These are phyloP conservation scores for Verbascum thapsus DNA, from an alignment of 257 asterid species.

Conservation along the genomic window DNA sequence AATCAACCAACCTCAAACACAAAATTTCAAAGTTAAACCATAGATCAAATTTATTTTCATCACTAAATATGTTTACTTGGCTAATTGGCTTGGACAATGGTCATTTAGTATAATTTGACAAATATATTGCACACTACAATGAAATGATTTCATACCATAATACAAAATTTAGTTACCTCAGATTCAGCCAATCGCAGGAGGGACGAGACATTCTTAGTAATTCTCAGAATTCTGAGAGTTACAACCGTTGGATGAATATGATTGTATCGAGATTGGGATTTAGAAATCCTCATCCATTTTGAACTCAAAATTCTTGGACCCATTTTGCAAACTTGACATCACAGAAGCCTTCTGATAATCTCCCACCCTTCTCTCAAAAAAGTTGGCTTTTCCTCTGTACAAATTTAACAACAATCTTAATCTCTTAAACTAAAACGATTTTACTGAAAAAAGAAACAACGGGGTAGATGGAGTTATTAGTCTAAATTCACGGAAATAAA, in stretches of 20 bases:
- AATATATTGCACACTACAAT: slow-evolving; percentile 20
- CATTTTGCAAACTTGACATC: slow-evolving; percentile 64
- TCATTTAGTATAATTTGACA: neutral
- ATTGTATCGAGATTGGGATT: no score
- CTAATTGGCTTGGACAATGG: no score
- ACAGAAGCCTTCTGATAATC: slow-evolving; percentile 82
- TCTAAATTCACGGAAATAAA: no score
- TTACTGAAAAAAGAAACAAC: neutral
- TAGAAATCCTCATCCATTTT: slow-evolving; percentile 74
- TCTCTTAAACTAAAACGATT: neutral
- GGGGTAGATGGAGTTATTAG: neutral
- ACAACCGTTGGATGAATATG: no score
- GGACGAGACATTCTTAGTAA: neutral
- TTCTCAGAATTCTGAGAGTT: no score
- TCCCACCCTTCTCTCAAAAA: slow-evolving; percentile 77
- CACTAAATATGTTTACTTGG: no score
- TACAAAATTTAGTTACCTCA: slow-evolving; percentile 13
- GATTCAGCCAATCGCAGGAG: slow-evolving; percentile 20
- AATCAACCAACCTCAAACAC: no score
- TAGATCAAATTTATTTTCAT: no score
- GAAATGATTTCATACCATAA: slow-evolving; percentile 17
- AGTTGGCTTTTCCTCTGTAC: slow-evolving; percentile 74
- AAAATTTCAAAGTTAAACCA: no score
- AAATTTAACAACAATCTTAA: neutral
- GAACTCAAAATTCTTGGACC: slow-evolving; percentile 57